Evolutionary conservation across 768 basidiomycete species (phyloP), one percentile per base, ranked within the genome.

Genomic region (Russula abietina): DNA sequence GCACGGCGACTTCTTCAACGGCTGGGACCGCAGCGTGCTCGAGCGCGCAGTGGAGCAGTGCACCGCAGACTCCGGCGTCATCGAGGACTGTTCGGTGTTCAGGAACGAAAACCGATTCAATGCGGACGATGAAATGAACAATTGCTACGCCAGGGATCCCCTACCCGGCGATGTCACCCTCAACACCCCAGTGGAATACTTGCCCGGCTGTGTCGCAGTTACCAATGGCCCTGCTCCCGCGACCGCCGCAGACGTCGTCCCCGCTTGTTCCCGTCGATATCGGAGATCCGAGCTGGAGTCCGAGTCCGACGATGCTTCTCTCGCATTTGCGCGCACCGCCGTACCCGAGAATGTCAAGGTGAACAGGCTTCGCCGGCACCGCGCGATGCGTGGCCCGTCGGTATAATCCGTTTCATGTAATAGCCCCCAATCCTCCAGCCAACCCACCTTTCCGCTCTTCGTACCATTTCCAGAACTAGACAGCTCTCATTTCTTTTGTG

Each of bases 11-110:
- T 77, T 75, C 66, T 65, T 71, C 57, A 75, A 75, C 55, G 78
- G 80, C 6, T 81, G 80, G 80, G 72, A 78, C 55, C 55, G 65
- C 0, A 70, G 65, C n/a, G 69, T 78, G 11, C 75, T 82, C n/a
- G 68, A 69, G 54, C 64, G 63, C 14, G 80, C 78, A 5, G 66
- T 81, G 43, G 67, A 73, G 33, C 49, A 62, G 4, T 76, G 75
- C 43, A 72, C 65, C 4, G 41, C n/a, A 38, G 9, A 5, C 28
- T 63, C 61, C 16, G 64, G 64, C 19, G 61, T 57, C 19, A 57
- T 65, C 32, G 50, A 65, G 39, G 50, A 63, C 22, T 65, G 64
- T 3, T 10, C 28, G 1, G 64, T 65, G 17, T 65, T 65, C 51
- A 0, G 32, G 9, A 39, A 63, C 36, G 64, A 57, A 28, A 22